Base-by-base conservation (phyloP, 176 grass and related monocot genomes). In the Paspalum notatum region DNA sequence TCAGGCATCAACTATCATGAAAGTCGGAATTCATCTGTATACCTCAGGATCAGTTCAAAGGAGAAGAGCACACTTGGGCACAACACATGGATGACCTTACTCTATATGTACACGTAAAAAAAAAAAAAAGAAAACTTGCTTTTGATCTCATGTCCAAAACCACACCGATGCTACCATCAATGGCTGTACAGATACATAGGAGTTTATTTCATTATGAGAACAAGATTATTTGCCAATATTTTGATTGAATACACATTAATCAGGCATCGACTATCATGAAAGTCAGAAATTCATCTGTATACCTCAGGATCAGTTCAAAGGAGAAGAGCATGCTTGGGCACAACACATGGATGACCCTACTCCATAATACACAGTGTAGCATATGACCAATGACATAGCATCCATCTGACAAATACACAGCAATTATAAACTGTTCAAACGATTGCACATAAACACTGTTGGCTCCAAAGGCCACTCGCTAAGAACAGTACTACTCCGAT, bases 401-500 rank as follows among this genome's bases (percentile, higher is more conserved):
- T 69, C 25, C 27, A 68, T n/a, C 58, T 45, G 76, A 83, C 58
- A 58, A 50, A 72, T 78, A 72, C 46, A 51, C 51, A 43, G 17
- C 7, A 57, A 74, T 82, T 82, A 84, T 82, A 9, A 46, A 68
- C 16, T 26, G 40, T 56, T 79, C 72, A 74, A 67, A 72, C 58
- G 45, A 76, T 74, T 22, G 49, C 62, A 55, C 38, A 17, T 20
- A 37, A 26, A 75, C 66, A 61, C 32, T 32, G 32, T 32, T 32
- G 13, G 6, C 25, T 68, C 47, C 21, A 32, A 22, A 66, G 58
- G 41, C 42, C 79, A 38, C 58, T 54, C 12, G 3, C 22, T 68
- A 43, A 17, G 6, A 73, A 70, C 53, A 57, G 16, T 18, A 20
- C 76, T 89, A 89, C 45, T 79, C 72, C n/a, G 77, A 66, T 71